Conservation (phyloP, 495 filamentous ascomycete species). For the Trichoderma virens region DNA sequence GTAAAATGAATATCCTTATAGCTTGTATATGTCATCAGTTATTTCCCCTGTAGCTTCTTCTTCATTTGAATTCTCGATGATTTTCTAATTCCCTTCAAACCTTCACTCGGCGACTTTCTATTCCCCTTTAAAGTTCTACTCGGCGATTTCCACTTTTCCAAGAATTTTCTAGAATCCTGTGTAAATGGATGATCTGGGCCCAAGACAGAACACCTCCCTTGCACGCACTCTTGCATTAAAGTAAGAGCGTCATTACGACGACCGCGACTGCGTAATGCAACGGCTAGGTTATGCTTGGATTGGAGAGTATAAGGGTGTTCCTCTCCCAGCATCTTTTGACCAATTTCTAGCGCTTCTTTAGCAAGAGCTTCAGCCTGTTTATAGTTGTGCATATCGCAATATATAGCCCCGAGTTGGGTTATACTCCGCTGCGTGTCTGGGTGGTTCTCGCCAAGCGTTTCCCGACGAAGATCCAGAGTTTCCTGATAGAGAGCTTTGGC, state of each 20-base stretch:
- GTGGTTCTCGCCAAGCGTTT: not conserved
- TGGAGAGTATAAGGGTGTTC: not conserved
- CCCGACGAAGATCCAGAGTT: not conserved
- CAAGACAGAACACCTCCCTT: not conserved
- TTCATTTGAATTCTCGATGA: not conserved
- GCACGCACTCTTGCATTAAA: not conserved
- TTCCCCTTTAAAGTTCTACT: not conserved
- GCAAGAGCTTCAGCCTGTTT: not conserved
- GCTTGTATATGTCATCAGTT: too few relatives aligned
- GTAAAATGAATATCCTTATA: not conserved
- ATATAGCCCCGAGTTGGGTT: not conserved
- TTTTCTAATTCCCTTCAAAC: not conserved
- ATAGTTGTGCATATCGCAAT: not conserved
- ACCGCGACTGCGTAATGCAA: not conserved
- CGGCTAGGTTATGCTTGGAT: not conserved
- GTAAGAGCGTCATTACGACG: not conserved
- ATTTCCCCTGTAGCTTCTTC: not conserved
- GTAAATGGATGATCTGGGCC: not conserved
- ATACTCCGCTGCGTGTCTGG: not conserved
- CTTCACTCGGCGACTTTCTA: not conserved
- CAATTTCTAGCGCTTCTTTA: not conserved
- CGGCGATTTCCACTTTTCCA: not conserved
- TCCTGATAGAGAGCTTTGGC: not conserved
- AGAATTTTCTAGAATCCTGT: not conserved
- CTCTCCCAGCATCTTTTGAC: not conserved